Conservation (phyloP, 352 stramenopile species). For the Phytopythium vexans region DNA sequence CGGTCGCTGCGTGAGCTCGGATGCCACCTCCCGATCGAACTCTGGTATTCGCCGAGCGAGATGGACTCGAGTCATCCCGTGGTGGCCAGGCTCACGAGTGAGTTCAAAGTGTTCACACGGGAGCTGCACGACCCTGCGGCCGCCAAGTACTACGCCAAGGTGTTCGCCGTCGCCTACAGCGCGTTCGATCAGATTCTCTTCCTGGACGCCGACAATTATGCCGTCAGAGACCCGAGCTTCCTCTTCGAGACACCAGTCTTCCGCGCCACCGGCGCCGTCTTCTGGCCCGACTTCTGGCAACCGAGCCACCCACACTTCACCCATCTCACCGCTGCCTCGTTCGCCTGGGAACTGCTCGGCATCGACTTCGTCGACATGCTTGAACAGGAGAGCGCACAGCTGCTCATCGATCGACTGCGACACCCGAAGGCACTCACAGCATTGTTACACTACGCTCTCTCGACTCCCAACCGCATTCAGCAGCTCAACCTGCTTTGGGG, state of each 20-base stretch:
- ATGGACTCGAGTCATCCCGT: constrained; percentile 34
- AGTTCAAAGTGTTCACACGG: constrained; percentile 37
- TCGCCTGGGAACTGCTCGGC: constrained; percentile 44
- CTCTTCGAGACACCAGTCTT: constrained; percentile 55
- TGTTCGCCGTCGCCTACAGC: constrained; percentile 51
- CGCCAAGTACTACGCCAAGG: constrained; percentile 48
- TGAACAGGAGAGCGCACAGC: constrained; percentile 54
- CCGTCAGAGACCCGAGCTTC: constrained; percentile 50
- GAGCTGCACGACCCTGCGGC: constrained; percentile 40
- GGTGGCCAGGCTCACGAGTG: constrained; percentile 28
- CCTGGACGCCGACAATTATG: constrained; percentile 62
- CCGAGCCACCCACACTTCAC: constrained; percentile 46
- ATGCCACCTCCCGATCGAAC: constrained; percentile 48
- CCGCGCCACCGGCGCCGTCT: constrained; percentile 38
- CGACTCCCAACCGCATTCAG: constrained; percentile 22
- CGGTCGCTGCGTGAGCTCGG: constrained; percentile 33
- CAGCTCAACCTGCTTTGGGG: constrained; percentile 38
- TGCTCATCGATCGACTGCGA: constrained; percentile 35
- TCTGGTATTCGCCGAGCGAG: constrained; percentile 43
- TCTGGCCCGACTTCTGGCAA: constrained; percentile 81
- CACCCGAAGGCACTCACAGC: constrained; percentile 28
- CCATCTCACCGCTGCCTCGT: constrained; percentile 25
- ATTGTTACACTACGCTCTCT: constrained; percentile 40
- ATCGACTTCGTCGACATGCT: constrained; percentile 40
- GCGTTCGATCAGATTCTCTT: constrained; percentile 54